Evolutionary conservation across 495 filamentous ascomycete genomes (phyloP).

Genomic region (Aspergillus affinis): DNA sequence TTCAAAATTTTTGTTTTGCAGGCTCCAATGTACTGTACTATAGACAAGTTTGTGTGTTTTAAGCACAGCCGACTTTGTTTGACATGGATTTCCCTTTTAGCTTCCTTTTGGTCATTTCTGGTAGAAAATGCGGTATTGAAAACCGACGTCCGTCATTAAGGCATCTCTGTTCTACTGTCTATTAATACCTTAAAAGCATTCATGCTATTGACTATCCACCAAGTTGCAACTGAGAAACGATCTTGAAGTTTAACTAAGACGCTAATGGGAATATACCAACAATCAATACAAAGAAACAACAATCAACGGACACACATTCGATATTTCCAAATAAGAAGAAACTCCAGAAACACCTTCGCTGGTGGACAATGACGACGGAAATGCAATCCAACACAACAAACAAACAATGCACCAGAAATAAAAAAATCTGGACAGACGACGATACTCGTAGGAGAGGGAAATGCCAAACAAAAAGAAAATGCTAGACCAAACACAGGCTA

Average conservation of each 20-base stretch:
- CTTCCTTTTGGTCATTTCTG: neutral
- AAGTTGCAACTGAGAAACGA: too few relatives aligned
- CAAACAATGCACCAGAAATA: neutral
- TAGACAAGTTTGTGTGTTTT: constrained; percentile 17
- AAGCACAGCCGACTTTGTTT: constrained; percentile 9
- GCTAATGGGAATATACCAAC: neutral
- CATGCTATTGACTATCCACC: too few relatives aligned
- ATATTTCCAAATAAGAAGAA: neutral
- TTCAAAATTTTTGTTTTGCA: constrained; percentile 15
- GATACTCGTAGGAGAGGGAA: neutral
- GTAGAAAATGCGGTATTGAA: too few relatives aligned
- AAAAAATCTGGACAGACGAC: neutral
- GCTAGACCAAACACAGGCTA: constrained; percentile 7
- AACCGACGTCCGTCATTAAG: too few relatives aligned
- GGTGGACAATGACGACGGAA: neutral
- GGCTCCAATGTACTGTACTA: constrained; percentile 30
- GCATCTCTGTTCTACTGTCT: too few relatives aligned
- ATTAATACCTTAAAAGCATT: too few relatives aligned
- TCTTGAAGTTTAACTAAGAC: neutral
- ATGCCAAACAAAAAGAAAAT: constrained; percentile 12
- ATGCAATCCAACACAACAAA: neutral
- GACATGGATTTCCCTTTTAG: constrained; percentile 7
- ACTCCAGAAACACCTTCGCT: constrained; percentile 4
- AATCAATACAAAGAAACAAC: neutral
- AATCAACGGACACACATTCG: neutral